Percentiles rank a stretch among this genome's conserved stretches.
Conservation (phyloP, 805 yeast genomes). For the Metschnikowia lochheadii region DNA sequence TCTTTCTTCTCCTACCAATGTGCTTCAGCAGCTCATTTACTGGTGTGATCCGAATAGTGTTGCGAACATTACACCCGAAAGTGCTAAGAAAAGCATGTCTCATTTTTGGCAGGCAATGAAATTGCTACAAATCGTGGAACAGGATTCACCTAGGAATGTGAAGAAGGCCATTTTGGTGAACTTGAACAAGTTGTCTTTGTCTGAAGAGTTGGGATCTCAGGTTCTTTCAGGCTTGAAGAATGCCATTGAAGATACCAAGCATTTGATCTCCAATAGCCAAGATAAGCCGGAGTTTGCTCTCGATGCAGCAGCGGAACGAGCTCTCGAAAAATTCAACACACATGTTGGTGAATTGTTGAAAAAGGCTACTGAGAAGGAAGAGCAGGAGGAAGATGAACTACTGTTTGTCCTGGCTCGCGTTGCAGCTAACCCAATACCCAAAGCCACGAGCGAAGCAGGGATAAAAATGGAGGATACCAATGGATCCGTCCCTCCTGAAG, state of each 20-base stretch:
- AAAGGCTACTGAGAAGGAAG: constrained; percentile 24
- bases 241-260: constrained; percentile 32
- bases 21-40: constrained; percentile 66
- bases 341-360: constrained; percentile 22
- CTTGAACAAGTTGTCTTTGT: constrained; percentile 43
- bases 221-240: constrained; percentile 30
- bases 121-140: constrained; percentile 47
- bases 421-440: background rate
- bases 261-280: constrained; percentile 20
- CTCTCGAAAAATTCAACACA: constrained; percentile 29
- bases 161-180: constrained; percentile 52
- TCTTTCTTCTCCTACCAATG: constrained; percentile 42
- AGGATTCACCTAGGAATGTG: constrained; percentile 46
- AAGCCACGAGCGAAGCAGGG: background rate
- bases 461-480: background rate
- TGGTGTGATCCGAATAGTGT: constrained; percentile 82
- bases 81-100: constrained; percentile 38
- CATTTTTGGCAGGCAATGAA: constrained; percentile 58
- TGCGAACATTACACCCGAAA: constrained; percentile 46
- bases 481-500: background rate
- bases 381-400: constrained; percentile 4
- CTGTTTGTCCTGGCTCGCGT: constrained; percentile 4
- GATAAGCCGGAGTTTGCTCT: constrained; percentile 28
- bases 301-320: constrained; percentile 29
- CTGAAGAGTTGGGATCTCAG: constrained; percentile 26